A percentile compares a stretch with the other conserved stretches of the same genome.
Conservation (phyloP, 2,329 filamentous ascomycete genomes). For the Epichloe gansuensis region DNA sequence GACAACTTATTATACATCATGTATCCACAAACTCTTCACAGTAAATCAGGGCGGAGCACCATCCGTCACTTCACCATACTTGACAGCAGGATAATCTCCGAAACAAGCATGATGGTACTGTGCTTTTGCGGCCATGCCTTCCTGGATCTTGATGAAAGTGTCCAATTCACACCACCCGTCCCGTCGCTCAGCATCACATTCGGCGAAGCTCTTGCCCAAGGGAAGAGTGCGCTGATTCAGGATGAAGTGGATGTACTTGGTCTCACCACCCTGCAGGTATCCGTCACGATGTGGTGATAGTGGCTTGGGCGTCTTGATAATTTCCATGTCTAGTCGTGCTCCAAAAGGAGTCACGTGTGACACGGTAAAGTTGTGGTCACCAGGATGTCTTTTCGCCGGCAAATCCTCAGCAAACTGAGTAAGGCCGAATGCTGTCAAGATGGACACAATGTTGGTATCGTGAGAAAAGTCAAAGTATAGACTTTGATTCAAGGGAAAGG, state of each 20-base stretch:
- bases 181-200: conserved; percentile 48
- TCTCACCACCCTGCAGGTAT: conserved; percentile 42
- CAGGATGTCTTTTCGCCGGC: conserved; percentile 41
- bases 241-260: conserved; percentile 61
- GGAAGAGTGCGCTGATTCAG: conserved; percentile 65
- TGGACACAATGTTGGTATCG: conserved; percentile 60
- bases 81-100: conserved; percentile 32
- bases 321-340: conserved; percentile 59
- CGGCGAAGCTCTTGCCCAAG: conserved; percentile 50
- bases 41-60: conserved; percentile 19
- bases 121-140: conserved; percentile 43
- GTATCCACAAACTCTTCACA: too few relatives aligned
- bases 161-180: conserved; percentile 70
- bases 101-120: conserved; percentile 56
- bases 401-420: conserved; percentile 53
- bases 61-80: conserved; percentile 28
- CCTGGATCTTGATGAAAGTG: conserved; percentile 52
- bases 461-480: conserved; percentile 71
- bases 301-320: conserved; percentile 56
- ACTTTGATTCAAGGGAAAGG: conserved; percentile 61
- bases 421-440: conserved; percentile 61
- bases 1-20: too few relatives aligned
- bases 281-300: conserved; percentile 42
- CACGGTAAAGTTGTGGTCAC: conserved; percentile 50
- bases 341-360: conserved; percentile 60